These are phyloP conservation scores for Phytophthora pluvialis DNA, from an alignment of 352 stramenopile genomes.

Conservation along the genomic window DNA sequence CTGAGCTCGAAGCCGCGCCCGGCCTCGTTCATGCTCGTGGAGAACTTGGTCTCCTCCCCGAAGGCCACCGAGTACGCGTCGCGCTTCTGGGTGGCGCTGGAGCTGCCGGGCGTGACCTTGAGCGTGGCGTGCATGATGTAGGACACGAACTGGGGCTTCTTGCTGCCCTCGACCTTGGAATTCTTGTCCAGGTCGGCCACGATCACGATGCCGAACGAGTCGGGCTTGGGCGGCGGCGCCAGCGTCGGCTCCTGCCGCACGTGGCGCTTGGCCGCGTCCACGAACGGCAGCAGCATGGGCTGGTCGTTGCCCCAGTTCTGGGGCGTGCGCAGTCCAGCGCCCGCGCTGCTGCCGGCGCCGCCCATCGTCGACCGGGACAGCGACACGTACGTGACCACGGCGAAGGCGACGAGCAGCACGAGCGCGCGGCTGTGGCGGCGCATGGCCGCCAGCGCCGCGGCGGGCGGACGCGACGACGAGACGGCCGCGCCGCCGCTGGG, in stretches of 20 bases:
- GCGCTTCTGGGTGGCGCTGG: conserved; percentile 42
- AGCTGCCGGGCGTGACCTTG: conserved; percentile 55
- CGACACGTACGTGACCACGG: conserved; percentile 66
- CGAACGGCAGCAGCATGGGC: conserved; percentile 19
- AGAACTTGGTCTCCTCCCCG: conserved; percentile 76
- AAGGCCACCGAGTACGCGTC: conserved; percentile 70
- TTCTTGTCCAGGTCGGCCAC: conserved; percentile 98
- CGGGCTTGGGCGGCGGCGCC: conserved; percentile 41
- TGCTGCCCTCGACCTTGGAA: conserved; percentile 82
- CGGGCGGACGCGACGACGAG: conserved; percentile 27
- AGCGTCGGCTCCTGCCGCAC: conserved; percentile 43
- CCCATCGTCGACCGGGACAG: conserved; percentile 59
- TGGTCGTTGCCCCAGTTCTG: conserved; percentile 39
- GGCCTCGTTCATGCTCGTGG: conserved; percentile 92
- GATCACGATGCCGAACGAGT: conserved; percentile 89
- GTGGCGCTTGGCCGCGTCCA: conserved; percentile 23
- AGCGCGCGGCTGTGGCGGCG: conserved; percentile 60
- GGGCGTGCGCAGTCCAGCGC: conserved; percentile 23
- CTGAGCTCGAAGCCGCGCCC: conserved; percentile 96
- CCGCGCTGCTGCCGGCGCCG: conserved; percentile 10
- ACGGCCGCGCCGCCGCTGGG: conserved; percentile 26
- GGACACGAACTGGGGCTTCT: conserved; percentile 92
- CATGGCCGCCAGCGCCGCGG: conserved; percentile 42
- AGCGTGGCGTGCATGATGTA: conserved; percentile 93
- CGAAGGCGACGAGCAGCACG: conserved; percentile 53